A percentile compares a stretch with the other conserved stretches of the same genome.
Conservation (phyloP, 2,329 filamentous ascomycete genomes). For the Neonectria punicea region DNA sequence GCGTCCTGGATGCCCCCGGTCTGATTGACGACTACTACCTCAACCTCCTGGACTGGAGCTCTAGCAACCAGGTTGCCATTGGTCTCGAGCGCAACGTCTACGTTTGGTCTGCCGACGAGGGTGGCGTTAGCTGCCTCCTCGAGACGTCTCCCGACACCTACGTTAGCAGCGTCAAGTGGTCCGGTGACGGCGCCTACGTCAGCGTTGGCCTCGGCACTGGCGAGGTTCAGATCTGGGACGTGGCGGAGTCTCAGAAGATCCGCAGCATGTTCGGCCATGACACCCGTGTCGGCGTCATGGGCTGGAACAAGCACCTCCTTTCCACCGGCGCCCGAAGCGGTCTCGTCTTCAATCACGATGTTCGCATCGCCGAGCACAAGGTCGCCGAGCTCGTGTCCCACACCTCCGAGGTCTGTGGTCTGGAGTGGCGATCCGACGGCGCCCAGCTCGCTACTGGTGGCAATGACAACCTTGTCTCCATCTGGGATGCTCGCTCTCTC, state of each 20-base stretch:
- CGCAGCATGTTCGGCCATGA: conserved; percentile 99
- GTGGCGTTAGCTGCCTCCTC: conserved; percentile 86
- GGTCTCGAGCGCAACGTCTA: conserved; percentile 97
- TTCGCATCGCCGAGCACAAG: conserved; percentile 98
- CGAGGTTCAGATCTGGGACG: conserved; percentile 99
- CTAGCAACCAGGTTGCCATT: conserved; percentile 96
- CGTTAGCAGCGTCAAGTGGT: conserved; percentile 99
- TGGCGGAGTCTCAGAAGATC: conserved; percentile 92
- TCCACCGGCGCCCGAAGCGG: conserved; percentile 95
- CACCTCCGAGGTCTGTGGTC: conserved; percentile 96
- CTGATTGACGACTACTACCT: conserved; percentile 99
- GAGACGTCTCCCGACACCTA: conserved; percentile 93
- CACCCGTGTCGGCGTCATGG: conserved; percentile 96
- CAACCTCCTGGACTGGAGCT: conserved; percentile 98
- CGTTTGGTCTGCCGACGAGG: conserved; percentile 97
- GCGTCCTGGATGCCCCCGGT: conserved; percentile 94
- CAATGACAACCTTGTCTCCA: conserved; percentile 98
- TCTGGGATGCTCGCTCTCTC: conserved; percentile 97
- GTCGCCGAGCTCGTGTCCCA: conserved; percentile 96
- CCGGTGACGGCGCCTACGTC: conserved; percentile 94
- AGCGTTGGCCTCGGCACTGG: conserved; percentile 93
- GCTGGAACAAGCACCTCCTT: conserved; percentile 98
- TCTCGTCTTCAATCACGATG: conserved; percentile 98
- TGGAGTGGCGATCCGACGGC: conserved; percentile 97
- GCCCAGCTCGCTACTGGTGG: conserved; percentile 96